Base-by-base conservation (phyloP, 352 stramenopile genomes). In the Pythium dissimile region DNA sequence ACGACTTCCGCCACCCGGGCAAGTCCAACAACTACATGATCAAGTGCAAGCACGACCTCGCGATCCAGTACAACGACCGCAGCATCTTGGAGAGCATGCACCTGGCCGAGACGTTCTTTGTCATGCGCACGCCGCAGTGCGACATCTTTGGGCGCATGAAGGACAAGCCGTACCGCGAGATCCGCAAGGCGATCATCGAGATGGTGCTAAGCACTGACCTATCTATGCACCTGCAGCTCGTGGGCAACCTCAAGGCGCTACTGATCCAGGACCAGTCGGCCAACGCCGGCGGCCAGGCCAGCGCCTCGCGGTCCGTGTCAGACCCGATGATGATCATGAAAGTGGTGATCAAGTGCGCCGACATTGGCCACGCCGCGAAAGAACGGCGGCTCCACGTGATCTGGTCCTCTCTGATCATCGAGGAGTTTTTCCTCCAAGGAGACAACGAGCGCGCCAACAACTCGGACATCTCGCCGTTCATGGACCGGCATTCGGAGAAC, bases 391-490 rank as follows among this genome's bases (percentile, higher is more conserved):
- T 98, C 31, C 80, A 94, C 47, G 84, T 91, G 52, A 81, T 94
- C 58, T 99, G 94, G 94, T 89, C 88, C 7, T 84, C 91, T 44
- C 75, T 95, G 28, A 96, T 98, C 46, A 89, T 97, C 47, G 84
- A 97, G 50, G 95, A 99, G 67, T 98, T 98, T 60, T 98, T 97
- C 62, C 66, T 86, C 18, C 94, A 98, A 71, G 95, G 95, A 37
- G 94, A 98, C 67, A 85, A 95, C 56, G 95, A 98, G 62, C 93
- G 90, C 43, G 70, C 77, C 32, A 75, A 90, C 31, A 88, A 85
- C 51, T 75, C 96, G 38, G 74, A 94, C 38, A 87, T 97, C 54
- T 97, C 80, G 53, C 92, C 92, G 18, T 96, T 98, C 67, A 97
- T 96, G 85, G 86, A 98, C 65, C 77, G 89, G 18, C 66, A 92